Conservation (phyloP, 2,329 filamentous ascomycete species). For the Orbilia quercus region DNA sequence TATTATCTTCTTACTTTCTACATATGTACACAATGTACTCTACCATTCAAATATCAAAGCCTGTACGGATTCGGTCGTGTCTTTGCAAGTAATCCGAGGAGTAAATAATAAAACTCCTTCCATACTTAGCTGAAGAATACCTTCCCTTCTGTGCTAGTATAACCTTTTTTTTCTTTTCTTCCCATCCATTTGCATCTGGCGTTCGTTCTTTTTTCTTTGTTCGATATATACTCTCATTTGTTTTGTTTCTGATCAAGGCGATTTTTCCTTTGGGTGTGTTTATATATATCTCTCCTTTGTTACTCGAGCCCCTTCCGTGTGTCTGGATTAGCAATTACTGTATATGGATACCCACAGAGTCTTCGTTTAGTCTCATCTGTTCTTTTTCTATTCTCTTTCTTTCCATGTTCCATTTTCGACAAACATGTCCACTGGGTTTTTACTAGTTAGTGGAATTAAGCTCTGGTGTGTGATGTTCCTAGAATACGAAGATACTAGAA, state of each 20-base stretch:
- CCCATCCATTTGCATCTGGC: not conserved
- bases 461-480: too few species aligned
- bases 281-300: not conserved
- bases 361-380: too few species aligned
- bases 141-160: slow-evolving; percentile 15
- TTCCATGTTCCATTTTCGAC: too few species aligned
- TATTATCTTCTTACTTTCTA: slow-evolving; percentile 12
- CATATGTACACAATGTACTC: slow-evolving; percentile 18
- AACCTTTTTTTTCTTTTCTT: slow-evolving; percentile 5
- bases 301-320: not conserved
- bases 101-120: slow-evolving; percentile 19
- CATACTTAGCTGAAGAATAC: not conserved
- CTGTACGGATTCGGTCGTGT: slow-evolving; percentile 12
- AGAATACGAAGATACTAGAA: too few species aligned
- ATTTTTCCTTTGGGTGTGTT: not conserved
- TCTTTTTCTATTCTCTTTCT: slow-evolving; percentile 5
- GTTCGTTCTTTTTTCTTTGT: slow-evolving; percentile 9
- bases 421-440: too few species aligned
- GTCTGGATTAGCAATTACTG: slow-evolving; percentile 5
- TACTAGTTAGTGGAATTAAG: too few species aligned
- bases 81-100: slow-evolving; percentile 10
- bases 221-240: not conserved
- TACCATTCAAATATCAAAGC: not conserved
- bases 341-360: slow-evolving; percentile 11
- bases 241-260: not conserved